A percentile compares a stretch with the other conserved stretches of the same genome.
phyloP scores from a whole-genome alignment of 2,329 filamentous ascomycete species.

The Diaporthe caulivora region DNA sequence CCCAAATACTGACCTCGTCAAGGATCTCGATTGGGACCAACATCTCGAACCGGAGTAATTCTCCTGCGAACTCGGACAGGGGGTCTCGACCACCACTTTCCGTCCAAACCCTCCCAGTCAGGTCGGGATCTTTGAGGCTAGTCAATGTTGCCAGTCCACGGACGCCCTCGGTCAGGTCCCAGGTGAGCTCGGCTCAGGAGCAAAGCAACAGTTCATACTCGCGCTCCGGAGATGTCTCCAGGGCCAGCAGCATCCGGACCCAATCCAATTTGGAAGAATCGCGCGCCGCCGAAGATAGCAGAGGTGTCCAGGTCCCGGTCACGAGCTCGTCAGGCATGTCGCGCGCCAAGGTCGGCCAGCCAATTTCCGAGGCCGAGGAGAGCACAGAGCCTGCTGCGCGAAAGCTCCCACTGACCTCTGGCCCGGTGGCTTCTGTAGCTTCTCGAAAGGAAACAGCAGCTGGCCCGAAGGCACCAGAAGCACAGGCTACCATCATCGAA shows the following conservation, averaged over 20 bases:
- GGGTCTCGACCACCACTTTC: conserved; percentile 48
- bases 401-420: background rate
- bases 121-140: conserved; percentile 66
- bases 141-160: conserved; percentile 67
- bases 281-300: conserved; percentile 42
- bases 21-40: conserved; percentile 57
- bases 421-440: background rate
- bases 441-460: conserved; percentile 1
- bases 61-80: conserved; percentile 62
- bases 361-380: conserved; percentile 61
- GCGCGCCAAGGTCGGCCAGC: conserved; percentile 45
- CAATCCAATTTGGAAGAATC: conserved; percentile 57
- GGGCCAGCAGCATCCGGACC: conserved; percentile 55
- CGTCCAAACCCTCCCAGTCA: conserved; percentile 54
- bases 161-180: conserved; percentile 62
- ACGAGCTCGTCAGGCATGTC: conserved; percentile 35
- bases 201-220: conserved; percentile 52
- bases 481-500: background rate
- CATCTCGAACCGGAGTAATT: conserved; percentile 62
- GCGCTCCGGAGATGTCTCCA: conserved; percentile 55
- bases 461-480: background rate
- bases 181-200: conserved; percentile 60
- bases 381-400: conserved; percentile 42
- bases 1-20: conserved; percentile 68
- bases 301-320: conserved; percentile 3